These are phyloP conservation scores for Spergularia azorica DNA, from an alignment of 179 eudicot genomes.

Conservation along the genomic window DNA sequence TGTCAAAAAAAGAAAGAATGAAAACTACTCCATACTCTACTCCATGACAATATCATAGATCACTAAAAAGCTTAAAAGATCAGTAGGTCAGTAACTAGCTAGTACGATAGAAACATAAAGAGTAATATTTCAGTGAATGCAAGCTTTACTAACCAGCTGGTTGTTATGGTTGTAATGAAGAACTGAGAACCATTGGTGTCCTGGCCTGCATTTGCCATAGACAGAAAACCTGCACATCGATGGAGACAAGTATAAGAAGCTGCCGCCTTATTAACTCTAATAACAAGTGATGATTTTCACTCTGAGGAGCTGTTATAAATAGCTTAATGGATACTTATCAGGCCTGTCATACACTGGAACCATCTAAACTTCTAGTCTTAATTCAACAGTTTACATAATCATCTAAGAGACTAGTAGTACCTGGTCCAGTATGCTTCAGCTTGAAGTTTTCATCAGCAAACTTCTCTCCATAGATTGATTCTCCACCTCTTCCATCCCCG, in stretches of 20 bases:
- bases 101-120: not conserved
- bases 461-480: slow-evolving; percentile 90
- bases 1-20: too few relatives aligned
- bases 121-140: not conserved
- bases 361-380: not conserved
- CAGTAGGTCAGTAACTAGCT: not conserved
- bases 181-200: slow-evolving; percentile 99
- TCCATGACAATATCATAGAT: not conserved
- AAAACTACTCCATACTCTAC: not conserved
- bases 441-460: slow-evolving; percentile 96
- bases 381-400: not conserved
- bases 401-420: slow-evolving; percentile 33
- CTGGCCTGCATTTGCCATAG: slow-evolving; percentile 96
- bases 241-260: not conserved
- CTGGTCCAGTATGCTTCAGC: slow-evolving; percentile 93
- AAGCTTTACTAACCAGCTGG: slow-evolving; percentile 68
- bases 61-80: not conserved
- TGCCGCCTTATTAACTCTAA: not conserved
- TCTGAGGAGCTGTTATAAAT: not conserved
- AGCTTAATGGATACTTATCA: not conserved
- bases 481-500: slow-evolving; percentile 96
- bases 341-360: not conserved
- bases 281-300: not conserved
- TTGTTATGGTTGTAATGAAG: slow-evolving; percentile 96
- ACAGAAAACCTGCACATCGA: slow-evolving; percentile 59